phyloP scores from a whole-genome alignment of 306 rosid species.

The Corylus heterophylla region DNA sequence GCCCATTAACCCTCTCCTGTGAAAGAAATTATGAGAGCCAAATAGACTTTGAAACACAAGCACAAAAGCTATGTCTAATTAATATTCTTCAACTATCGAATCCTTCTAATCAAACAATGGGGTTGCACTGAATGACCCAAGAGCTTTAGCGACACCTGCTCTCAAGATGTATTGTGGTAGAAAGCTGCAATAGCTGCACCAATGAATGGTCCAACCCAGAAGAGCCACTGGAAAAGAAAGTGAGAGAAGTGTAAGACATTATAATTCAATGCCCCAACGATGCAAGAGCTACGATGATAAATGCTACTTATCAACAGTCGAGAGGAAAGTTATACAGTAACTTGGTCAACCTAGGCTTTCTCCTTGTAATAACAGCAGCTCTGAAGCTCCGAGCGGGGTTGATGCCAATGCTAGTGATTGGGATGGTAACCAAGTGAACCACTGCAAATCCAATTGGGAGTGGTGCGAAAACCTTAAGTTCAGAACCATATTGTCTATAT shows the following conservation, averaged over 20 bases:
- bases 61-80: no score
- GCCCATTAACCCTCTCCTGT: not conserved
- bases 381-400: conserved; percentile 96
- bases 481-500: not conserved
- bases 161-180: conserved; percentile 88
- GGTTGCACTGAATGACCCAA: conserved; percentile 91
- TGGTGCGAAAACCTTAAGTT: conserved; percentile 83
- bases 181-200: conserved; percentile 95
- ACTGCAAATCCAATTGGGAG: conserved; percentile 97
- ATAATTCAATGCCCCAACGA: not conserved
- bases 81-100: conserved; percentile 1
- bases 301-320: not conserved
- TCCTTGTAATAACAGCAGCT: conserved; percentile 66
- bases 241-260: no score
- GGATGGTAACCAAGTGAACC: conserved; percentile 97
- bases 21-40: not conserved
- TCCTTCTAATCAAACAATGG: conserved; percentile 45
- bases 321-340: conserved; percentile 30
- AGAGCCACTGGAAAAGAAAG: no score
- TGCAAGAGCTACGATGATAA: not conserved
- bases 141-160: conserved; percentile 82
- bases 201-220: conserved; percentile 4
- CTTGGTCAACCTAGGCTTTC: conserved; percentile 77
- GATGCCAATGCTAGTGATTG: conserved; percentile 85
- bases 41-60: no score